Evolutionary conservation across 2,329 filamentous ascomycete genomes (phyloP).

Genomic region (Exophiala alcalophila): DNA sequence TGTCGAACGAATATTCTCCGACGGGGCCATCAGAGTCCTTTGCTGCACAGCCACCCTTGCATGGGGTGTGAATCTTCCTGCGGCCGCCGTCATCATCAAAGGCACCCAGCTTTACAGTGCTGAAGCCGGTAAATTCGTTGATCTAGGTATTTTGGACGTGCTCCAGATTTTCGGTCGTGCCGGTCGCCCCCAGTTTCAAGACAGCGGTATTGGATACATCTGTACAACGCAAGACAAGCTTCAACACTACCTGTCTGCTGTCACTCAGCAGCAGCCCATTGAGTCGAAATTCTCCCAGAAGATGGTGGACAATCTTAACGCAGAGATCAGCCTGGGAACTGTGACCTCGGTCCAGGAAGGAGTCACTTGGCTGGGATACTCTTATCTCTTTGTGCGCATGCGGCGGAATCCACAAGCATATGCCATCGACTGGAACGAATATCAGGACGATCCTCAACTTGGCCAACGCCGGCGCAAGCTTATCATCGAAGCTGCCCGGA

Average conservation of each 20-base stretch:
- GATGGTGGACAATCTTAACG: constrained; percentile 93
- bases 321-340: constrained; percentile 88
- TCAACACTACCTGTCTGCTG: constrained; percentile 82
- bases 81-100: constrained; percentile 95
- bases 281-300: constrained; percentile 95
- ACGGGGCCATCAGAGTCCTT: constrained; percentile 92
- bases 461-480: constrained; percentile 82
- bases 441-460: constrained; percentile 79
- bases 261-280: constrained; percentile 94
- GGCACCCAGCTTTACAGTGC: constrained; percentile 96
- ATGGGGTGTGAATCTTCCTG: constrained; percentile 98
- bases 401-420: constrained; percentile 85
- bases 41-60: constrained; percentile 97
- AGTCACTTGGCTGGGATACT: constrained; percentile 96
- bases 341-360: constrained; percentile 92
- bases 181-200: constrained; percentile 94
- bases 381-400: constrained; percentile 97
- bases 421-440: constrained; percentile 92
- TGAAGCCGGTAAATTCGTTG: constrained; percentile 93
- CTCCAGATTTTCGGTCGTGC: constrained; percentile 98
- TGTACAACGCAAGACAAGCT: constrained; percentile 95
- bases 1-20: constrained; percentile 87
- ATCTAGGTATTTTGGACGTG: constrained; percentile 93
- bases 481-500: constrained; percentile 81
- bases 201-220: constrained; percentile 96